Evolutionary conservation across 805 yeast genomes (phyloP).

Genomic region (Yarrowia phangngaensis): DNA sequence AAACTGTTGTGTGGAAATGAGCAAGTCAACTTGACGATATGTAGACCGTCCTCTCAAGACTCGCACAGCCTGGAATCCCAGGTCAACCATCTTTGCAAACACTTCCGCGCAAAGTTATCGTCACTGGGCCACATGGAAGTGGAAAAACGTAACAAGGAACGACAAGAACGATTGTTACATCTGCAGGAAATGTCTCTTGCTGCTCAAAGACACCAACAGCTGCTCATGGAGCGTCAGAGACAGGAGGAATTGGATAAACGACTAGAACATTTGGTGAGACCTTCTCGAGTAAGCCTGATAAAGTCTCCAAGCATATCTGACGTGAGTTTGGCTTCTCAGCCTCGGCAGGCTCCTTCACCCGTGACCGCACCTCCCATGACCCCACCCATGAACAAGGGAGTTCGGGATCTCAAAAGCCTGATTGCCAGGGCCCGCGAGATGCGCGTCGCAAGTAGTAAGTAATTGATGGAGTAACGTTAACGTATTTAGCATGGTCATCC

Average conservation of each 20-base stretch:
- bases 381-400: constrained; percentile 16
- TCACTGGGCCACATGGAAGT: constrained; percentile 1
- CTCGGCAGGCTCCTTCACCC: constrained; percentile 4
- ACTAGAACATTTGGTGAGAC: background rate
- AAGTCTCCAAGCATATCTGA: background rate
- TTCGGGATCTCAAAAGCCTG: constrained; percentile 20
- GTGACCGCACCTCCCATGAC: too few relatives aligned
- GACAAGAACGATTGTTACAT: constrained; percentile 4
- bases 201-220: constrained; percentile 2
- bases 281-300: constrained; percentile 1
- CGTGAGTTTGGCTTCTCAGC: constrained; percentile 2
- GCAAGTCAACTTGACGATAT: constrained; percentile 7
- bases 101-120: background rate
- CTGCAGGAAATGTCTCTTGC: constrained; percentile 19
- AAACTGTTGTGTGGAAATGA: background rate
- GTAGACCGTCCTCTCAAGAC: constrained; percentile 5
- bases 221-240: constrained; percentile 14
- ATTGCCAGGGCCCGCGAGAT: constrained; percentile 13
- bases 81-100: constrained; percentile 10
- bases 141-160: background rate
- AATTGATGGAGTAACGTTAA: too few relatives aligned
- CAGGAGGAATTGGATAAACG: constrained; percentile 20
- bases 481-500: too few relatives aligned
- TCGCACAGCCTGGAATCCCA: constrained; percentile 12
- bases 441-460: too few relatives aligned